Conservation (phyloP, 306 rosid genomes). For the Oemleria cerasiformis region DNA sequence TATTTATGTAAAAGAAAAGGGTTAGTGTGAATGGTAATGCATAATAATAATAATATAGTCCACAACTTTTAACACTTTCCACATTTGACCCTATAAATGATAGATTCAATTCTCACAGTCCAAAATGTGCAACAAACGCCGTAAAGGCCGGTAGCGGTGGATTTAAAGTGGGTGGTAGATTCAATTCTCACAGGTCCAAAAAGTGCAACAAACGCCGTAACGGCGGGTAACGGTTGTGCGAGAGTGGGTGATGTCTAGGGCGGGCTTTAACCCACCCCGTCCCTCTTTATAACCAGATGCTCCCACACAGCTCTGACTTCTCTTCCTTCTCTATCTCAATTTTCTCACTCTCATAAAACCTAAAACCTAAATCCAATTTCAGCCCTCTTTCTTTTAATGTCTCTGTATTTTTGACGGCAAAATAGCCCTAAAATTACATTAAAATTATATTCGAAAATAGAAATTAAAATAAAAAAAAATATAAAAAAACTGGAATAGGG, state of each 20-base stretch:
- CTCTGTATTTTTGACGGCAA: conserved; percentile 12
- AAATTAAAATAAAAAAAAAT: neutral
- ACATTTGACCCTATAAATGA: too few species aligned
- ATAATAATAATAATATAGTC: too few species aligned
- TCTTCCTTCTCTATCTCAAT: conserved; percentile 12
- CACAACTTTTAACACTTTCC: too few species aligned
- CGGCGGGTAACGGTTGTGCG: conserved; percentile 50
- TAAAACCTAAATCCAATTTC: neutral
- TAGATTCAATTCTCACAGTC: neutral
- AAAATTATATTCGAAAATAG: neutral
- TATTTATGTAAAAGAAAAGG: too few species aligned
- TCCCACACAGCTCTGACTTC: conserved; percentile 13
- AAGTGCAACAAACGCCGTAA: conserved; percentile 29
- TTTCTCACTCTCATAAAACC: neutral
- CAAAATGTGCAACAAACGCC: conserved; percentile 11
- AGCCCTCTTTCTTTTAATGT: neutral
- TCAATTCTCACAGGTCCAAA: accelerated
- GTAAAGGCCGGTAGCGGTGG: conserved; percentile 57
- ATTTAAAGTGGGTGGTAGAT: conserved; percentile 21
- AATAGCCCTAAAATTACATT: neutral
- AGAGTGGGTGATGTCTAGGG: conserved; percentile 44
- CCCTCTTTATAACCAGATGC: conserved; percentile 41
- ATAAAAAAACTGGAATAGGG: neutral
- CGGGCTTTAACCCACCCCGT: conserved; percentile 39
- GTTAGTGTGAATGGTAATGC: too few species aligned